phyloP scores from a whole-genome alignment of 345 rosid species.

The Linum tenue region DNA sequence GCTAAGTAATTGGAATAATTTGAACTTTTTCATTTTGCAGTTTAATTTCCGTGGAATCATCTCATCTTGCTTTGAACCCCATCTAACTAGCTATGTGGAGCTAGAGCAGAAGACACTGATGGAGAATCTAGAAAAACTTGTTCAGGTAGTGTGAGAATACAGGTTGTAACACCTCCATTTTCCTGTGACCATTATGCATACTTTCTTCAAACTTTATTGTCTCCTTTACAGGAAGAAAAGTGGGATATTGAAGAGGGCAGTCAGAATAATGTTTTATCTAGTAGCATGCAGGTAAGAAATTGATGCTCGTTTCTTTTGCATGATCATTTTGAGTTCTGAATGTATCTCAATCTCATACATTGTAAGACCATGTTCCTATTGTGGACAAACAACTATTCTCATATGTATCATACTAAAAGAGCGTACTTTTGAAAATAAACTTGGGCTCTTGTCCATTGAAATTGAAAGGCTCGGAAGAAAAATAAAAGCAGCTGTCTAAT shows the following conservation, averaged over 20 bases:
- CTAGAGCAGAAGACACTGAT: slow-evolving; percentile 94
- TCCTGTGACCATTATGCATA: slow-evolving; percentile 14
- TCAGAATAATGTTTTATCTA: slow-evolving; percentile 82
- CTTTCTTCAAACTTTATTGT: slow-evolving; percentile 12
- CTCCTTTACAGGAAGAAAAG: slow-evolving; percentile 67
- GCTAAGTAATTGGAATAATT: slow-evolving; percentile 2
- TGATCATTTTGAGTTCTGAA: not conserved
- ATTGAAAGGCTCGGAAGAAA: no score
- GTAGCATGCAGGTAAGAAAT: slow-evolving; percentile 79
- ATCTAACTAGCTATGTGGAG: slow-evolving; percentile 73
- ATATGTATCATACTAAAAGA: no score
- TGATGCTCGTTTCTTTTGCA: not conserved
- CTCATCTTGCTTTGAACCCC: slow-evolving; percentile 96
- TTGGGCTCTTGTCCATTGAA: no score
- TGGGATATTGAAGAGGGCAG: slow-evolving; percentile 98
- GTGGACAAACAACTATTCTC: not conserved
- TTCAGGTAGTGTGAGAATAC: slow-evolving; percentile 50
- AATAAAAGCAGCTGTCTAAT: no score
- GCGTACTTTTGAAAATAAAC: no score
- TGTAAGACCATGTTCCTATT: not conserved
- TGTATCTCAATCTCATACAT: not conserved
- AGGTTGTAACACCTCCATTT: slow-evolving; percentile 7
- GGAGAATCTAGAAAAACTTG: slow-evolving; percentile 92
- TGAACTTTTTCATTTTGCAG: slow-evolving; percentile 40
- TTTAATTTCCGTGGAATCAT: slow-evolving; percentile 96